phyloP scores from a whole-genome alignment of 441 rosid species.

The Euphorbia schlechtendalii region DNA sequence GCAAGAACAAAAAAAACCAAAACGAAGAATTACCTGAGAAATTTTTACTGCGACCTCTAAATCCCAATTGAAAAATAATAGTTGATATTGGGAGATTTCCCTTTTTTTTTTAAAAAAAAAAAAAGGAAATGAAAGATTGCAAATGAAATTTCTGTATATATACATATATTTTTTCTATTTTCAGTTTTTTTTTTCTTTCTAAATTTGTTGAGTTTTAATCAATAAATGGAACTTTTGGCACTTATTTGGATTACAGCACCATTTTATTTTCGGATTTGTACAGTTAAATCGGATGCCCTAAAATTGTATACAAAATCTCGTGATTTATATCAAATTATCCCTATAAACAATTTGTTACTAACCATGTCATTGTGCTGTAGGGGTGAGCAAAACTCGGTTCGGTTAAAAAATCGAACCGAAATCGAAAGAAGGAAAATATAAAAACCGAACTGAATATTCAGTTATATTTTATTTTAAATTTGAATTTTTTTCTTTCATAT shows the following conservation, averaged over 20 bases:
- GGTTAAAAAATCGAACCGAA: too few species aligned
- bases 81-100: background rate
- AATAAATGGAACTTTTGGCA: constrained; percentile 31
- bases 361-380: too few species aligned
- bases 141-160: background rate
- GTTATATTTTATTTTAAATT: too few species aligned
- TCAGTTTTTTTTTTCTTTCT: background rate
- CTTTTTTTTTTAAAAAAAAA: background rate
- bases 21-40: constrained; percentile 23
- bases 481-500: too few species aligned
- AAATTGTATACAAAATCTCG: constrained; percentile 14
- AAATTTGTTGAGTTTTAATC: constrained; percentile 7
- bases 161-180: background rate
- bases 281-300: constrained; percentile 14
- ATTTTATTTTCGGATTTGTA: constrained; percentile 20
- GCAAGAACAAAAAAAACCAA: background rate
- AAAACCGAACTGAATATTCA: too few species aligned
- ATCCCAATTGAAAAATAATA: background rate
- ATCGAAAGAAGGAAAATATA: too few species aligned
- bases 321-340: background rate
- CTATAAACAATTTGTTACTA: background rate
- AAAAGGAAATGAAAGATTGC: background rate
- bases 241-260: constrained; percentile 20
- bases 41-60: constrained; percentile 6
- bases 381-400: too few species aligned